Base-by-base conservation (phyloP, 2,329 filamentous ascomycete genomes). In the Keithomyces neogunnii region DNA sequence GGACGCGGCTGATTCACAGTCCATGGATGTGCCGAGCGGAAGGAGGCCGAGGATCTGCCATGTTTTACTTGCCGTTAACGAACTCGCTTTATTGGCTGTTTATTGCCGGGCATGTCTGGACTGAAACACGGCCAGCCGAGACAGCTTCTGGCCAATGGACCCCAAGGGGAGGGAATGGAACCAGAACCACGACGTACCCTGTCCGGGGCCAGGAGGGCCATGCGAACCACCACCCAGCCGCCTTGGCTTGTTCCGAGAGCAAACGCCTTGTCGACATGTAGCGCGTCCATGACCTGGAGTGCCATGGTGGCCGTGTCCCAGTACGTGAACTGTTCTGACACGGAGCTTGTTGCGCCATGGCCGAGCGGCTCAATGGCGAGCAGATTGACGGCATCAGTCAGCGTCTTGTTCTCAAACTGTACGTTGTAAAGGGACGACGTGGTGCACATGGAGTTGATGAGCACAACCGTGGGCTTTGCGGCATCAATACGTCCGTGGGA, bases 221-320 rank as follows among this genome's bases (percentile, higher is more conserved):
- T 77, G 13, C 75, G 68, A 3, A 67, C 61, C 2, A 72, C 69
- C 28, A 79, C 68, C 74, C 74, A 79, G 2, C 75, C 76, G 28
- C 76, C 76, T 60, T 78, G 74, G 50, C 72, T 76, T 7, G 74
- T 77, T 19, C 76, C 76, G 7, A 78, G 60, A 1, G 71, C 69
- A 54, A 76, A 79, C 0, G 73, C 75, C 65, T 73, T 73, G 19
- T 66, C 48, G 30, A 79, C 67, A 2, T 68, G 67, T 3, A 80
- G 66, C 4, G 68, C 68, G 39, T 80, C 73, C 69, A 83, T 68
- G 1, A 78, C 76, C 63, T 83, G 77, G 7, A 80, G 63, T 9
- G 73, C 72, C 73, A 82, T 73, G 53, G 70, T 63, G 44, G 76
- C 76, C 3, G 75, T 65, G 60, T 80, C 77, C 77, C 77, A 80